Evolutionary conservation across 2,329 filamentous ascomycete species (phyloP).

Genomic region (Verticillium nubilum): DNA sequence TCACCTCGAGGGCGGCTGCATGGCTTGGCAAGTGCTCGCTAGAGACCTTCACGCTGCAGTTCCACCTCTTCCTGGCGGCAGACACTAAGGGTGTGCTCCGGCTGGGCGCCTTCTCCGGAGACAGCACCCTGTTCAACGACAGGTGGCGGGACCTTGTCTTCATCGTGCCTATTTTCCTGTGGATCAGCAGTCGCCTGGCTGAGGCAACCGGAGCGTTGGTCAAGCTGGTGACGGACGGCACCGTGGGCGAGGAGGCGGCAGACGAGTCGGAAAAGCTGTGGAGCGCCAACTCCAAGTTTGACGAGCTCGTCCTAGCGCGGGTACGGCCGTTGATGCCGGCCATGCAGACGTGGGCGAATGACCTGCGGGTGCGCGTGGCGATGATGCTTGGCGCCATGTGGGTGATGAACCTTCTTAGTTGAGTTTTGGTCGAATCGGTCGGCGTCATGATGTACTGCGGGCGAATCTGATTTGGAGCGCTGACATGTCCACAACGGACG

Average conservation of each 20-base stretch:
- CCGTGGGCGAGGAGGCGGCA: not conserved
- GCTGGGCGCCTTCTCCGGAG: slow-evolving; percentile 12
- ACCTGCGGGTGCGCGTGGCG: not conserved
- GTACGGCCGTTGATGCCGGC: not conserved
- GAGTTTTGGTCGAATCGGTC: not conserved
- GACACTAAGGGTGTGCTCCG: not conserved
- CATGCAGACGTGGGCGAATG: not conserved
- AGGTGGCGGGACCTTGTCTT: slow-evolving; percentile 19
- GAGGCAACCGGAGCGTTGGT: slow-evolving; percentile 18
- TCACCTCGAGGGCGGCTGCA: slow-evolving; percentile 34
- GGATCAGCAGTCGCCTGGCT: slow-evolving; percentile 19
- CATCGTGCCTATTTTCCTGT: slow-evolving; percentile 21
- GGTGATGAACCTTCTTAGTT: not conserved
- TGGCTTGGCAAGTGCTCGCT: slow-evolving; percentile 52
- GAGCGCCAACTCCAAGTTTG: not conserved
- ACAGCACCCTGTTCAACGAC: slow-evolving; percentile 16
- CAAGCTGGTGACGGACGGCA: slow-evolving; percentile 13
- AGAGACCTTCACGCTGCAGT: slow-evolving; percentile 55
- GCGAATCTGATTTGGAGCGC: not conserved
- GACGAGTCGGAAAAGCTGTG: not conserved
- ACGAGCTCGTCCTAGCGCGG: not conserved
- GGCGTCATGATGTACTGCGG: not conserved
- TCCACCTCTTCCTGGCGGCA: slow-evolving; percentile 55
- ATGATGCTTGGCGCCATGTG: not conserved
- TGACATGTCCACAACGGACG: not conserved